Conservation (phyloP, 164 flowering plant species). For the Tetrastigma voinierianum region DNA sequence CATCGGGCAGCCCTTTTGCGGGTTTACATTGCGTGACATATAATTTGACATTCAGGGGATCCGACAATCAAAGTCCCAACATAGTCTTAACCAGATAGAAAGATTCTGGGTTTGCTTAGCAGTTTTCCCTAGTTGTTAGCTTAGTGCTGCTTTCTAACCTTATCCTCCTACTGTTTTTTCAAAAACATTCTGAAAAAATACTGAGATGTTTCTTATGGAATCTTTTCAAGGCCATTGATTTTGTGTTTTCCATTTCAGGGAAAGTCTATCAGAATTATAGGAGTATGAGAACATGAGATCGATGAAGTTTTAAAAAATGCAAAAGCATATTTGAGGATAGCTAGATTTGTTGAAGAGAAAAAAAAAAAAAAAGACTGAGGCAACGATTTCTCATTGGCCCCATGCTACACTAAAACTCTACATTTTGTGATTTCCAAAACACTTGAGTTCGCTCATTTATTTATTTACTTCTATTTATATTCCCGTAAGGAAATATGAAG, state of each 20-base stretch:
- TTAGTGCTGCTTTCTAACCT: too few species aligned
- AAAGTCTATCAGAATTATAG: slow-evolving; percentile 89
- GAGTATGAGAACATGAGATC: slow-evolving; percentile 73
- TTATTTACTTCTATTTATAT: too few species aligned
- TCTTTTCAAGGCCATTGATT: not conserved
- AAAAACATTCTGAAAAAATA: too few species aligned
- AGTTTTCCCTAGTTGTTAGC: too few species aligned
- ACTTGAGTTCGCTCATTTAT: slow-evolving; percentile 40
- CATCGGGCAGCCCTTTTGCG: too few species aligned
- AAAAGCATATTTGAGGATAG: slow-evolving; percentile 65
- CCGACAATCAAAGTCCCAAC: too few species aligned
- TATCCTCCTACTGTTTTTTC: too few species aligned
- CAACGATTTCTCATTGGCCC: slow-evolving; percentile 37
- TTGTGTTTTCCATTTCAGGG: slow-evolving; percentile 44
- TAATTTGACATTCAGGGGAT: too few species aligned
- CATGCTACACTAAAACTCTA: slow-evolving; percentile 48
- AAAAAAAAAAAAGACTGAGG: slow-evolving; percentile 60
- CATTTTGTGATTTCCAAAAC: slow-evolving; percentile 87
- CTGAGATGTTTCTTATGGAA: too few species aligned
- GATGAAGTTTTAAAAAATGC: slow-evolving; percentile 55
- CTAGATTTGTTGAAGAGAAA: slow-evolving; percentile 95
- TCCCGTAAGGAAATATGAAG: not conserved
- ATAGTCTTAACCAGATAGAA: too few species aligned
- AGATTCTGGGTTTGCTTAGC: too few species aligned
- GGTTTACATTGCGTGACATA: too few species aligned